These are phyloP conservation scores for Salvia splendens DNA, from an alignment of 257 asterid species.

Conservation along the genomic window DNA sequence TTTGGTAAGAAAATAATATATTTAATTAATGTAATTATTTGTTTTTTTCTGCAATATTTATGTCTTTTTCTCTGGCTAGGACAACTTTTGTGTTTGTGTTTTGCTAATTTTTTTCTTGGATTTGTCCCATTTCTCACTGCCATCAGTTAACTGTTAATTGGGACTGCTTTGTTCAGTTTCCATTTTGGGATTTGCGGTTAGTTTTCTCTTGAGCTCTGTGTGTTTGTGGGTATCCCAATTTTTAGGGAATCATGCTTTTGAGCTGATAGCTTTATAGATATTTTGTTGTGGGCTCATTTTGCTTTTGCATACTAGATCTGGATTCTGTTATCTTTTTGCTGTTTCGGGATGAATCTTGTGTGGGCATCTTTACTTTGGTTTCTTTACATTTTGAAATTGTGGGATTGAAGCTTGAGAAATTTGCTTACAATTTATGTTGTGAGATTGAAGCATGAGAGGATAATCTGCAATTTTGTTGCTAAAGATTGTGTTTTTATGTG, in stretches of 20 bases:
- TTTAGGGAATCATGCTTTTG: too few species aligned
- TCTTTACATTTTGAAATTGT: background rate
- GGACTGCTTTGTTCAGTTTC: slow-evolving; percentile 25
- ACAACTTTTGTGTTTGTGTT: slow-evolving; percentile 12
- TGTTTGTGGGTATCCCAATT: too few species aligned
- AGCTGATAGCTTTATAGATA: slow-evolving; percentile 27
- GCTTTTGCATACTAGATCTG: slow-evolving; percentile 17
- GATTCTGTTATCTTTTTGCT: slow-evolving; percentile 8
- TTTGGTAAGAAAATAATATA: background rate
- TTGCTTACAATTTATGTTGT: slow-evolving; percentile 1
- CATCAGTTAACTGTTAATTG: slow-evolving; percentile 30
- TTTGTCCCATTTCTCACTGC: slow-evolving; percentile 11
- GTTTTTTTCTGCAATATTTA: background rate
- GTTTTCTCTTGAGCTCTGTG: slow-evolving; percentile 11
- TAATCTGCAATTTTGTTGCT: background rate
- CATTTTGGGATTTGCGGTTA: slow-evolving; percentile 28
- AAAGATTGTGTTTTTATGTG: background rate
- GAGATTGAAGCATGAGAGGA: slow-evolving; percentile 3
- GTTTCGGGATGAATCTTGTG: slow-evolving; percentile 17
- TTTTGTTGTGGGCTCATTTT: slow-evolving; percentile 17
- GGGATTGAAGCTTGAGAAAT: slow-evolving; percentile 19
- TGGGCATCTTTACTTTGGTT: slow-evolving; percentile 28
- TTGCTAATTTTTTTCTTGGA: slow-evolving; percentile 10
- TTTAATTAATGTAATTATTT: background rate
- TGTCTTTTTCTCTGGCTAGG: slow-evolving; percentile 22